A percentile compares a stretch with the other conserved stretches of the same genome.
phyloP scores from a whole-genome alignment of 495 filamentous ascomycete genomes.

The Penicillium herquei region DNA sequence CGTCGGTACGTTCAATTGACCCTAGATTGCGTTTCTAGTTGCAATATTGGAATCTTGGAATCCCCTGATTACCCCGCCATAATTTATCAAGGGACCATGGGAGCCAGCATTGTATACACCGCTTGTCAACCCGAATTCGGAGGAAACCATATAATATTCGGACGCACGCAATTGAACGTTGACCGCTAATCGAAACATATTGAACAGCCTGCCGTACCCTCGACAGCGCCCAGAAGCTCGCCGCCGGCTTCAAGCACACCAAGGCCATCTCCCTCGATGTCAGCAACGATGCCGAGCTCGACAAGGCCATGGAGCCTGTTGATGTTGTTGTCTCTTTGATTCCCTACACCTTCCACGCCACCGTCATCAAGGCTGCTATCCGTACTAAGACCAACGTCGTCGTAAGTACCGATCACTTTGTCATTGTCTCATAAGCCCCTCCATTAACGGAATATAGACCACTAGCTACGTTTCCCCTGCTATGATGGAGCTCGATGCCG shows the following conservation, averaged over 20 bases:
- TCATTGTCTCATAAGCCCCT: conserved; percentile 60
- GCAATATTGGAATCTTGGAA: neutral
- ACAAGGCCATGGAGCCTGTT: conserved; percentile 66
- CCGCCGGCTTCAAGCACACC: conserved; percentile 66
- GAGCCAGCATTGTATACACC: neutral
- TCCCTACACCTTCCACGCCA: conserved; percentile 88
- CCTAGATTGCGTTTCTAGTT: neutral
- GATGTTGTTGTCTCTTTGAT: conserved; percentile 83
- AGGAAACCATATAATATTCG: neutral
- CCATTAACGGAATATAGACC: conserved; percentile 39
- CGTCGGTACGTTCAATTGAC: conserved; percentile 60
- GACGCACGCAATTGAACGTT: neutral
- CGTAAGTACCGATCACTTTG: conserved; percentile 56
- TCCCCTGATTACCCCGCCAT: conserved; percentile 10
- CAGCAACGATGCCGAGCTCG: conserved; percentile 66
- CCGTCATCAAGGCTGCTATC: conserved; percentile 93
- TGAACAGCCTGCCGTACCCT: conserved; percentile 79
- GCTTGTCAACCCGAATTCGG: neutral
- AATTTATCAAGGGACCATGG: neutral
- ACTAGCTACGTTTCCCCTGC: conserved; percentile 93
- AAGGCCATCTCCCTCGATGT: conserved; percentile 82
- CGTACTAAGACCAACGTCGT: conserved; percentile 92
- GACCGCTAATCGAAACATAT: conserved; percentile 5
- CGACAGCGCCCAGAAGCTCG: conserved; percentile 70
- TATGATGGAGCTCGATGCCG: conserved; percentile 83